phyloP scores from a whole-genome alignment of 2,329 filamentous ascomycete species.

The Hypoxylon sp. region DNA sequence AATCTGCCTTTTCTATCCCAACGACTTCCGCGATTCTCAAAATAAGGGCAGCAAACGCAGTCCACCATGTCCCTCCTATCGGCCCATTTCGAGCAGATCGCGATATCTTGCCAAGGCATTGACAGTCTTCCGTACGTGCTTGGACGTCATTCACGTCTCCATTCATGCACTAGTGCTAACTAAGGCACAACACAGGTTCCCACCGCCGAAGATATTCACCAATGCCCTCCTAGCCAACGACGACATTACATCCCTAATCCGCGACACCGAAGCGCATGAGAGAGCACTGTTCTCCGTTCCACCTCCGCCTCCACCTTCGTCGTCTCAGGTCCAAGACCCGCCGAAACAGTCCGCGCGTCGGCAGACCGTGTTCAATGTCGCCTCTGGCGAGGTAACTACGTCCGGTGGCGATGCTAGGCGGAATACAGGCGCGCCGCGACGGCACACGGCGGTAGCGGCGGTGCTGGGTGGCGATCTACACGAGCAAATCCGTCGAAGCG shows the following conservation, averaged over 20 bases:
- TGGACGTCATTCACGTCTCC: slow-evolving; percentile 18
- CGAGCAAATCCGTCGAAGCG: slow-evolving; percentile 74
- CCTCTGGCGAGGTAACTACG: slow-evolving; percentile 71
- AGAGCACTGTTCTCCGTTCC: slow-evolving; percentile 94
- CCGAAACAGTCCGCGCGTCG: slow-evolving; percentile 60
- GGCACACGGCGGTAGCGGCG: slow-evolving; percentile 87
- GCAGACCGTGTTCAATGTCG: slow-evolving; percentile 75
- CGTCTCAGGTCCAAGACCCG: slow-evolving; percentile 60
- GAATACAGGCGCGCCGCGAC: slow-evolving; percentile 65
- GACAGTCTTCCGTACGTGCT: slow-evolving; percentile 75
- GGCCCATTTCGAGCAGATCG: slow-evolving; percentile 81
- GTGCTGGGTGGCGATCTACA: slow-evolving; percentile 90
- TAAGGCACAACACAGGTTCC: slow-evolving; percentile 72
- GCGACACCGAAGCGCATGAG: slow-evolving; percentile 94
- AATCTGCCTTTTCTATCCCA: not conserved
- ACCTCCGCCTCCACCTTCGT: slow-evolving; percentile 67
- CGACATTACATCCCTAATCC: slow-evolving; percentile 94
- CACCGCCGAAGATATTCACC: slow-evolving; percentile 92
- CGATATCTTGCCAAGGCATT: slow-evolving; percentile 80
- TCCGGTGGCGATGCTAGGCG: slow-evolving; percentile 60
- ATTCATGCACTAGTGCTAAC: slow-evolving; percentile 23
- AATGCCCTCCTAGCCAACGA: slow-evolving; percentile 88
- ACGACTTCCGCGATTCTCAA: not conserved
- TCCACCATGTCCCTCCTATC: slow-evolving; percentile 74
- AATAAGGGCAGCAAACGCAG: slow-evolving; percentile 20